Conservation (phyloP, 768 basidiomycete genomes). For the Lentinula lateritia region DNA sequence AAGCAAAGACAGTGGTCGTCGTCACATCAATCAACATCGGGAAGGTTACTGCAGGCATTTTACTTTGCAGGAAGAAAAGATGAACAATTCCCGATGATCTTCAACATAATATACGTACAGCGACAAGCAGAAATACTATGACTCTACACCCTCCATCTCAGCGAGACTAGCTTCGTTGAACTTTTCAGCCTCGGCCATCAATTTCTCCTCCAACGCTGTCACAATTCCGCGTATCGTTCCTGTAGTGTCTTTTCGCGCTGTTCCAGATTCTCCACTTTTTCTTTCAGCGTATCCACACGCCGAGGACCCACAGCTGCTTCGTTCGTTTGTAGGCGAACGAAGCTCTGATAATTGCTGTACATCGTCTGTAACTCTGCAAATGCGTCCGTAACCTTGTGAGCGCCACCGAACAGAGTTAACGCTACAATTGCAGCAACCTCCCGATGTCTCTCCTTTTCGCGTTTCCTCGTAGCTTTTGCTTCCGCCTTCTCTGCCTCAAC, state of each 20-base stretch:
- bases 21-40: background rate
- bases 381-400: constrained; percentile 42
- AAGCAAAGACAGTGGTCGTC: constrained; percentile 4
- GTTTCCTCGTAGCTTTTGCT: background rate
- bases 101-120: background rate
- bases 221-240: constrained; percentile 81
- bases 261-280: constrained; percentile 82
- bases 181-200: constrained; percentile 82
- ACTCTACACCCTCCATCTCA: constrained; percentile 35
- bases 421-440: background rate
- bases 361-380: constrained; percentile 67
- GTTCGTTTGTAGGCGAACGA: constrained; percentile 61
- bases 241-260: constrained; percentile 75
- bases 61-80: background rate
- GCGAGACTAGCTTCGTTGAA: constrained; percentile 73
- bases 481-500: background rate
- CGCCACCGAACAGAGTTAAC: background rate
- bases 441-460: background rate
- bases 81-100: background rate
- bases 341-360: constrained; percentile 74
- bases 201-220: constrained; percentile 69
- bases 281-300: constrained; percentile 70
- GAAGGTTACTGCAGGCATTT: background rate
- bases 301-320: constrained; percentile 77
- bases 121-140: background rate